Conservation (phyloP, 768 basidiomycete species). For the Scleroderma citrinum region DNA sequence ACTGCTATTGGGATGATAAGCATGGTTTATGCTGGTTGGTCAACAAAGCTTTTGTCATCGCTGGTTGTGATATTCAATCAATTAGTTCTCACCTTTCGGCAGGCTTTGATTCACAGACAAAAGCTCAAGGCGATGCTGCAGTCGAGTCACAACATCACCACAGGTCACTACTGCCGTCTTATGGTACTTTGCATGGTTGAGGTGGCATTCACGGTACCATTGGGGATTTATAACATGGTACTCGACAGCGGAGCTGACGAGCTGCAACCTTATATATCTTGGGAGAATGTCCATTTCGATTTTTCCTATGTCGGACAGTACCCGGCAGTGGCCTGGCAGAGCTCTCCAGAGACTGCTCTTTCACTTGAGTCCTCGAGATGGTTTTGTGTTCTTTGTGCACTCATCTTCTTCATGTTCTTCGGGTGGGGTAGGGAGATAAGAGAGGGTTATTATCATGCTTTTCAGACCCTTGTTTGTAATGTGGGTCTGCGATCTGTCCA, state of each 20-base stretch:
- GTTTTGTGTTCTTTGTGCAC: slow-evolving; percentile 31
- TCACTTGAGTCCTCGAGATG: slow-evolving; percentile 37
- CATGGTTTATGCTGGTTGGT: slow-evolving; percentile 21
- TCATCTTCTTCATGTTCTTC: slow-evolving; percentile 48
- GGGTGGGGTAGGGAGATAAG: slow-evolving; percentile 50
- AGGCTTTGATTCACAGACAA: slow-evolving; percentile 5
- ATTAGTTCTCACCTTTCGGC: slow-evolving; percentile 17
- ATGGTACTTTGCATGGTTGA: slow-evolving; percentile 41
- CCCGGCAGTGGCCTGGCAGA: slow-evolving; percentile 37
- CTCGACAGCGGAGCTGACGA: slow-evolving; percentile 16
- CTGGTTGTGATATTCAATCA: too few species aligned
- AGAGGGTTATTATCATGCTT: slow-evolving; percentile 29
- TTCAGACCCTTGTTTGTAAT: slow-evolving; percentile 1
- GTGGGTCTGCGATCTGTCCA: too few species aligned
- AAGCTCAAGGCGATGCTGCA: background rate
- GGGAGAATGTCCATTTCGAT: slow-evolving; percentile 46
- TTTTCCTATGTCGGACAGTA: slow-evolving; percentile 37
- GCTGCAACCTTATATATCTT: slow-evolving; percentile 46
- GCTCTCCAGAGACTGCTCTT: slow-evolving; percentile 3
- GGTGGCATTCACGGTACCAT: slow-evolving; percentile 34
- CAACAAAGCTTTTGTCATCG: background rate
- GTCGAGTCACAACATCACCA: slow-evolving; percentile 30
- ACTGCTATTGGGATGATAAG: slow-evolving; percentile 12
- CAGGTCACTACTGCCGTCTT: slow-evolving; percentile 44
- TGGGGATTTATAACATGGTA: slow-evolving; percentile 31